These are phyloP conservation scores for Russula lepida DNA, from an alignment of 768 basidiomycete genomes.

Conservation along the genomic window DNA sequence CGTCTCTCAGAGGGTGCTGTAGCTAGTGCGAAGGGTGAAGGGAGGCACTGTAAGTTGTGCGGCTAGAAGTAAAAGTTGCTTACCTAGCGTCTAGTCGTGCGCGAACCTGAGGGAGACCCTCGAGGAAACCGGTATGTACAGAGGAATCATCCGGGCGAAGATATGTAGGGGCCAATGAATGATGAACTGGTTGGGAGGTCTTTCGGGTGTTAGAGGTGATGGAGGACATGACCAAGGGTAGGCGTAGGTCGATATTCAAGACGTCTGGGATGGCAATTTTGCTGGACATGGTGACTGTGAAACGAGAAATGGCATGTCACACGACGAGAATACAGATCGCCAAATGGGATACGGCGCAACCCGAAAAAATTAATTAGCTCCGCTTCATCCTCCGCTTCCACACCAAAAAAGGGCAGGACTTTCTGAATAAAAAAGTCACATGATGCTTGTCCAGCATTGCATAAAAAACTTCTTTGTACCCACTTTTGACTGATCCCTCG, in stretches of 20 bases:
- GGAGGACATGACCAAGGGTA: constrained; percentile 7
- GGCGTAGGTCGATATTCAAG: constrained; percentile 3
- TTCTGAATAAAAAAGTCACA: no score
- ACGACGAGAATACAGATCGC: no score
- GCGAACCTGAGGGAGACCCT: constrained; percentile 53
- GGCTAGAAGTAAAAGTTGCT: constrained; percentile 31
- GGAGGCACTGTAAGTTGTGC: constrained; percentile 21
- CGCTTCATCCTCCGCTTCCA: no score
- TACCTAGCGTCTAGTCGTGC: constrained; percentile 61
- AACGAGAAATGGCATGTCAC: background rate
- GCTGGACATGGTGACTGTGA: constrained; percentile 14
- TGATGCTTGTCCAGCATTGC: no score
- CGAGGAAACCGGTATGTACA: constrained; percentile 40
- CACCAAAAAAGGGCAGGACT: no score
- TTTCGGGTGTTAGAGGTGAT: background rate
- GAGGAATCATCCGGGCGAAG: constrained; percentile 32
- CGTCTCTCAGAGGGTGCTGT: constrained; percentile 10
- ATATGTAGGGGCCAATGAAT: constrained; percentile 29
- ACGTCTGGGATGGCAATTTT: constrained; percentile 15
- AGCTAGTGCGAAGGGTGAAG: constrained; percentile 4
- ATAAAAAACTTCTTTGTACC: no score
- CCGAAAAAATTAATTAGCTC: no score
- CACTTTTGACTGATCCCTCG: no score
- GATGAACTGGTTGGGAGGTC: constrained; percentile 22
- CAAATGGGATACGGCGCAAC: no score